Base-by-base conservation (phyloP, 208 protist genomes). In the Trypanosoma rangeli region DNA sequence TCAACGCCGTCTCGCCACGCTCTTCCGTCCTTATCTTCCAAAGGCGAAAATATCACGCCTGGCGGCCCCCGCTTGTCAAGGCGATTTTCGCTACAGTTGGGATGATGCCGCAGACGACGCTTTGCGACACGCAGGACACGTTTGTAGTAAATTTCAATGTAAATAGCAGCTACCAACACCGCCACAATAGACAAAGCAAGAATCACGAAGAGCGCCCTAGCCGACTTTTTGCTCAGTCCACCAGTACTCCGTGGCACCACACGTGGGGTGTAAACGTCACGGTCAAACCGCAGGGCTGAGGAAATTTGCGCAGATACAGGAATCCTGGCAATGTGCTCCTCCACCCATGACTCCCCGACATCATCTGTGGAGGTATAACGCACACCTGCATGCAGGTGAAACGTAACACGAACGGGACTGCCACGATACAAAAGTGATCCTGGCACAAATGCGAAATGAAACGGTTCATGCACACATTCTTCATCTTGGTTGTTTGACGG, bases 361-460 rank as follows among this genome's bases (percentile, higher is more conserved):
- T 24, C 58, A 28, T 60, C 55, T 29, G 56, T 46, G 15, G 86
- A 87, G 26, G 78, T 73, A 67, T 91, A 94, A 49, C 81, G 81
- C 57, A 94, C 71, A 24, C 75, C 60, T 28, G 79, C 84, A 2
- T 56, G 63, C 39, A 95, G 58, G 58, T 68, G 50, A 73, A 95
- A 84, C 33, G 73, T 76, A 29, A 87, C 86, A 29, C 84, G 82
- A 26, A 80, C 75, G 50, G 68, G 87, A 73, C 87, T 95, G 53
- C 37, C 53, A 22, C 78, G 82, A 71, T 95, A 77, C 64, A 95
- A 70, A 67, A 95, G 76, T 7, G 90, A 65, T 33, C 90, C 90
- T 26, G 90, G 90, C 52, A 91, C 77, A 69, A 95, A 91, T 63
- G 80, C 81, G 70, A 95, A 95, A 72, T 87, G 76, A 73, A 90